Conservation (phyloP, 495 filamentous ascomycete genomes). For the Neurospora sp. region DNA sequence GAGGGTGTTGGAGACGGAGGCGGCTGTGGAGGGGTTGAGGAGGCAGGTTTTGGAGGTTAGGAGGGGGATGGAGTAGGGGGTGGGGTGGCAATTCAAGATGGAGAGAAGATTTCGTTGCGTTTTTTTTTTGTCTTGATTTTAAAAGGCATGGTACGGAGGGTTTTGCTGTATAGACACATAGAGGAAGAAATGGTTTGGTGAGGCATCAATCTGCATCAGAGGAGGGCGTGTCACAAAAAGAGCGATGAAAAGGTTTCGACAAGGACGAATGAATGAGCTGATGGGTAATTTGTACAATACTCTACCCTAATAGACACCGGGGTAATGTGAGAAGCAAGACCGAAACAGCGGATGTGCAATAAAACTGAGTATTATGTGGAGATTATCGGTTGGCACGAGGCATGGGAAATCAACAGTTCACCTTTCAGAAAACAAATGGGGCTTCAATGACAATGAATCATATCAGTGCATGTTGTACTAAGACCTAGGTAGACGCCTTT, state of each 20-base stretch:
- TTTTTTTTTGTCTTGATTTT: not conserved
- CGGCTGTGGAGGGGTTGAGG: constrained; percentile 60
- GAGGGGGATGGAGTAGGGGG: constrained; percentile 7
- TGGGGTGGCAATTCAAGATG: not conserved
- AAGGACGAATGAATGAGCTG: not conserved
- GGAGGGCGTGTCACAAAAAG: not conserved
- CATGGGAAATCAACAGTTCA: not conserved
- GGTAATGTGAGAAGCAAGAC: not conserved
- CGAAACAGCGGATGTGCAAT: not conserved
- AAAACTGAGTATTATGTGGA: not conserved
- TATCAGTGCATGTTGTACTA: not conserved
- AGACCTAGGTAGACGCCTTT: not conserved
- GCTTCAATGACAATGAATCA: not conserved
- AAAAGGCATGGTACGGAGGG: not conserved
- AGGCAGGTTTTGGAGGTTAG: constrained; percentile 26
- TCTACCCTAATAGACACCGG: not conserved
- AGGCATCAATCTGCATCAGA: not conserved
- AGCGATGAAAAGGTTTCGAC: not conserved
- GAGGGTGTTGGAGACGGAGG: constrained; percentile 63
- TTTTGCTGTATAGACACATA: not conserved
- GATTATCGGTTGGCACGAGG: not conserved
- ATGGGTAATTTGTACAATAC: not conserved
- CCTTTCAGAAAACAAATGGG: not conserved
- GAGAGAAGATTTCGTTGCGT: not conserved
- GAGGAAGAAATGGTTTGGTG: not conserved